Percentiles rank a stretch among this genome's conserved stretches.
Conservation (phyloP, 2,329 filamentous ascomycete species). For the Colletotrichum liriopes region DNA sequence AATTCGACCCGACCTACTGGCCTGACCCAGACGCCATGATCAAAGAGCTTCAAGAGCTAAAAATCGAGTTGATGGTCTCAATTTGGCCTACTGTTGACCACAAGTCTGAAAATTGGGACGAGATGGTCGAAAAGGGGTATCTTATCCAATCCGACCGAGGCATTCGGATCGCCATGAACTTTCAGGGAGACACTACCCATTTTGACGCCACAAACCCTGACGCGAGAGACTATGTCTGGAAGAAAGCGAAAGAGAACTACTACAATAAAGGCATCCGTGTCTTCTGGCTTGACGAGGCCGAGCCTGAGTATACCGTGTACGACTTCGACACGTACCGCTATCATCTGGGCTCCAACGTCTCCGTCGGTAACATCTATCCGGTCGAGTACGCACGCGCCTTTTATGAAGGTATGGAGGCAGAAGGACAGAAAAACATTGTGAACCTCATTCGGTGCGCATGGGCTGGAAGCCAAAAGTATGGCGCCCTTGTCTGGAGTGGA, state of each 20-base stretch:
- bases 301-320: slow-evolving; percentile 76
- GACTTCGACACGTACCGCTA: slow-evolving; percentile 79
- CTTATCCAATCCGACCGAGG: slow-evolving; percentile 75
- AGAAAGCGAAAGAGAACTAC: slow-evolving; percentile 72
- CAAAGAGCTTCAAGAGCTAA: slow-evolving; percentile 69
- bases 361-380: slow-evolving; percentile 73
- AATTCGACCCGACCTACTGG: slow-evolving; percentile 75
- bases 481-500: slow-evolving; percentile 77
- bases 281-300: slow-evolving; percentile 81
- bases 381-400: slow-evolving; percentile 71
- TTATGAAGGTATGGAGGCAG: slow-evolving; percentile 69
- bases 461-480: slow-evolving; percentile 73
- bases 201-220: slow-evolving; percentile 76
- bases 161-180: slow-evolving; percentile 71
- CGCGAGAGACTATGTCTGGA: slow-evolving; percentile 73
- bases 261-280: slow-evolving; percentile 73
- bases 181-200: slow-evolving; percentile 71
- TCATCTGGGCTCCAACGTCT: slow-evolving; percentile 56
- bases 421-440: slow-evolving; percentile 70
- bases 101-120: slow-evolving; percentile 51
- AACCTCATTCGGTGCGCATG: slow-evolving; percentile 69
- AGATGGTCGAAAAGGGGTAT: slow-evolving; percentile 62
- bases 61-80: slow-evolving; percentile 78
- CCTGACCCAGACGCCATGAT: slow-evolving; percentile 78
- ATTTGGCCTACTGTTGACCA: slow-evolving; percentile 73